phyloP scores from a whole-genome alignment of 2,329 filamentous ascomycete species.

The Fusarium phyllophilum region DNA sequence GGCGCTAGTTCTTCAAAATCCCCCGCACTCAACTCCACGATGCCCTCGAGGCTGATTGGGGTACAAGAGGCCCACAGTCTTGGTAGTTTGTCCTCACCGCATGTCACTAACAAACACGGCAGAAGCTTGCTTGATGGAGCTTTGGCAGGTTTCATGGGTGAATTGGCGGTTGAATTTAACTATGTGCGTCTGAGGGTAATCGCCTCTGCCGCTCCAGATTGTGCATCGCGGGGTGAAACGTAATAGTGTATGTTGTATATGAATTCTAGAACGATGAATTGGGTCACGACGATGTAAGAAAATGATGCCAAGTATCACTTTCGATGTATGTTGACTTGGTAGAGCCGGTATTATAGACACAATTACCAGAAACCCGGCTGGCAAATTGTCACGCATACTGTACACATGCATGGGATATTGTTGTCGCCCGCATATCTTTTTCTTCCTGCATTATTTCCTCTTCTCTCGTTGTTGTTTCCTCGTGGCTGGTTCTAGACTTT shows the following conservation, averaged over 20 bases:
- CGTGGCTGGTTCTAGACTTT: constrained; percentile 22
- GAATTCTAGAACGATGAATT: constrained; percentile 10
- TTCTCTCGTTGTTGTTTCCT: not conserved
- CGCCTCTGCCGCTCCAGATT: constrained; percentile 14
- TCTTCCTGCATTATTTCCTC: constrained; percentile 4
- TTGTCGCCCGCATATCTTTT: not conserved
- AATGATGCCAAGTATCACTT: not conserved
- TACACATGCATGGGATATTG: constrained; percentile 25
- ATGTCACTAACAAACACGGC: constrained; percentile 34
- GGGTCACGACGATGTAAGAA: not conserved
- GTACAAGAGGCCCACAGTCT: constrained; percentile 6
- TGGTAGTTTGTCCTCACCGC: constrained; percentile 35
- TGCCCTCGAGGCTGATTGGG: constrained; percentile 35
- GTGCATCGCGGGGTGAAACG: constrained; percentile 18
- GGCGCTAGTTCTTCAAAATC: constrained; percentile 24
- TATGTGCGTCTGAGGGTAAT: constrained; percentile 1
- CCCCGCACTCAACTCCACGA: constrained; percentile 43
- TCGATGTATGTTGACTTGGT: not conserved
- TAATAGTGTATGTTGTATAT: constrained; percentile 23
- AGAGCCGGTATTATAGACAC: not conserved
- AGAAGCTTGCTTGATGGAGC: constrained; percentile 18
- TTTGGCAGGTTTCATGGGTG: constrained; percentile 35
- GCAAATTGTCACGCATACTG: constrained; percentile 1
- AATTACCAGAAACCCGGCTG: constrained; percentile 1
- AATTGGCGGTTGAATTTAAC: not conserved